Evolutionary conservation across 352 stramenopile genomes (phyloP).

Genomic region (Phytopythium chamaehyphon): DNA sequence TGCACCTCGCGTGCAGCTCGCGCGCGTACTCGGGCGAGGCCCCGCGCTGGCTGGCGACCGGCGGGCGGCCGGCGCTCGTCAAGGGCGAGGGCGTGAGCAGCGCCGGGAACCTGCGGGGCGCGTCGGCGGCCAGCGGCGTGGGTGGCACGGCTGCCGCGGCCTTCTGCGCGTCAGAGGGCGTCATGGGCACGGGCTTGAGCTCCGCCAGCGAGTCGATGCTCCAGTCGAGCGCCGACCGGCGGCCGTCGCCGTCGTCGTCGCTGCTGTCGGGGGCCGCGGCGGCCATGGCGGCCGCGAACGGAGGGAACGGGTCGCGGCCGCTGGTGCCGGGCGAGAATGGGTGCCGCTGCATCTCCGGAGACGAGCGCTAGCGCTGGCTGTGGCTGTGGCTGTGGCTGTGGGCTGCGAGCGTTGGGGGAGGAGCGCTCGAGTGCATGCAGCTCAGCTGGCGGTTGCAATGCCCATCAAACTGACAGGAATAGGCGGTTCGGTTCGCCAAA

Average conservation of each 20-base stretch:
- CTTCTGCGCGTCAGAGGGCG: constrained; percentile 40
- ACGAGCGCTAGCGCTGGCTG: not conserved
- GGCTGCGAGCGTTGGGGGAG: not conserved
- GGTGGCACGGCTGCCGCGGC: not conserved
- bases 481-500: not conserved
- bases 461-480: no score
- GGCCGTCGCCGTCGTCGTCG: constrained; percentile 1
- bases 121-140: not conserved
- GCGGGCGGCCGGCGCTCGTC: no score
- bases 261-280: constrained; percentile 8
- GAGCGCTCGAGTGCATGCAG: no score
- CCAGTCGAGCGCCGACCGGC: constrained; percentile 36
- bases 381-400: not conserved
- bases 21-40: no score
- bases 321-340: constrained; percentile 43
- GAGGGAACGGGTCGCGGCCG: constrained; percentile 43
- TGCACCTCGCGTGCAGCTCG: constrained; percentile 38
- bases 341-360: constrained; percentile 6
- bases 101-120: not conserved
- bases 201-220: constrained; percentile 69
- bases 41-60: no score
- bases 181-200: constrained; percentile 47
- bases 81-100: not conserved
- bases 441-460: not conserved
- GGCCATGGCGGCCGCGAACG: constrained; percentile 39